Evolutionary conservation across 345 rosid species (phyloP).

Genomic region (Clarkia xantiana): DNA sequence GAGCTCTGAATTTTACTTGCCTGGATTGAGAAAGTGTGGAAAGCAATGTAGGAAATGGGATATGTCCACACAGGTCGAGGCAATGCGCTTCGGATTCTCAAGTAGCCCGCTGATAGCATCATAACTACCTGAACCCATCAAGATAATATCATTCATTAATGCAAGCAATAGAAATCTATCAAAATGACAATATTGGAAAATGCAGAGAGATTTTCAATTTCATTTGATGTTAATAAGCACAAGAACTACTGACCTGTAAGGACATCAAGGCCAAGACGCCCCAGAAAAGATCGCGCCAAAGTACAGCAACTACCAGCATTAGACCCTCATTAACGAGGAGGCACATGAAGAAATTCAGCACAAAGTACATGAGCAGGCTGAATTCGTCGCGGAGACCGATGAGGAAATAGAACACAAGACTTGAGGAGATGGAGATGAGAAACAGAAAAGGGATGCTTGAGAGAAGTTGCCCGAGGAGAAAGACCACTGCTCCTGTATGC

Average conservation of each 20-base stretch:
- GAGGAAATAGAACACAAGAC: constrained; percentile 93
- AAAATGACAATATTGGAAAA: no score
- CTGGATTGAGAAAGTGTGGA: constrained; percentile 87
- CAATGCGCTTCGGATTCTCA: constrained; percentile 70
- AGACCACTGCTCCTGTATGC: constrained; percentile 89
- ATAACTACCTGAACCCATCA: constrained; percentile 53
- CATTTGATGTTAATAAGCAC: no score
- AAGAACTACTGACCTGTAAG: constrained; percentile 50
- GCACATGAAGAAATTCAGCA: constrained; percentile 87
- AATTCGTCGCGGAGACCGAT: constrained; percentile 70
- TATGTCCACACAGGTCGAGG: constrained; percentile 79
- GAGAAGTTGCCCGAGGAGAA: constrained; percentile 77
- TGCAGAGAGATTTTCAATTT: no score
- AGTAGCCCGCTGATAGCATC: constrained; percentile 97
- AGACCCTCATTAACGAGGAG: constrained; percentile 87
- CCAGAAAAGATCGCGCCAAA: constrained; percentile 76
- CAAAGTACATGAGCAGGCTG: constrained; percentile 96
- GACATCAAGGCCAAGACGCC: constrained; percentile 46
- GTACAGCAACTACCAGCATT: constrained; percentile 46
- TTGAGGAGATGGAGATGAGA: constrained; percentile 89
- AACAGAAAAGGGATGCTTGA: constrained; percentile 95
- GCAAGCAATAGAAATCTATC: no score
- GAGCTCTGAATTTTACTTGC: constrained; percentile 18
- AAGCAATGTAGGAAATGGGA: constrained; percentile 79
- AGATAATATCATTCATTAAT: not conserved